A percentile compares a stretch with the other conserved stretches of the same genome.
Conservation (phyloP, 148 eudicot genomes). For the Bassia scoparia region DNA sequence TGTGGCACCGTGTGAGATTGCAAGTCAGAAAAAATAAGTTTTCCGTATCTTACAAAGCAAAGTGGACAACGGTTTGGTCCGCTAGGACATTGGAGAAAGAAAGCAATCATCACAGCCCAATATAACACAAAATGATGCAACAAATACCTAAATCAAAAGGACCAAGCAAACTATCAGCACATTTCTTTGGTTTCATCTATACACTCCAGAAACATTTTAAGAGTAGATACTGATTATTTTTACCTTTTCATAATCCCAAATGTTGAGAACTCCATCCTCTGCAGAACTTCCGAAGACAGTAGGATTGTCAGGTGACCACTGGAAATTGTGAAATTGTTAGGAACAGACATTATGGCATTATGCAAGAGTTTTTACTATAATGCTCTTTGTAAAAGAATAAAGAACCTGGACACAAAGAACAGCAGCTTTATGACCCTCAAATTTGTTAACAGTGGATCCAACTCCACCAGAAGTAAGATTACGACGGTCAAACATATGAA, state of each 20-base stretch:
- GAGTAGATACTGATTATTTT: background rate
- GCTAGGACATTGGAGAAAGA: background rate
- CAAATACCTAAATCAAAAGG: background rate
- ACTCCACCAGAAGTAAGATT: conserved; percentile 57
- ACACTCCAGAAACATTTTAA: background rate
- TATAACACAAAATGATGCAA: background rate
- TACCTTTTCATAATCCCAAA: conserved; percentile 90
- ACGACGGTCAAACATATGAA: conserved; percentile 82
- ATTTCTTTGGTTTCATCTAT: background rate
- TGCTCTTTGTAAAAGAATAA: background rate
- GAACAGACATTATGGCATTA: background rate
- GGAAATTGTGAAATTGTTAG: conserved; percentile 25
- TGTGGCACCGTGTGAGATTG: background rate
- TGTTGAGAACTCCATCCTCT: conserved; percentile 81
- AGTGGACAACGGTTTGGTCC: too few species aligned
- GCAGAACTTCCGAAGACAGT: conserved; percentile 94
- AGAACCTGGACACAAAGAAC: conserved; percentile 92
- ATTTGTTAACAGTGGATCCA: conserved; percentile 72
- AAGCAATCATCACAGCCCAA: too few species aligned
- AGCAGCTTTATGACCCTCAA: conserved; percentile 86
- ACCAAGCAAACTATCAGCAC: background rate
- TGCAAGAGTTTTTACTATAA: background rate
- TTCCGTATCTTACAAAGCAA: background rate
- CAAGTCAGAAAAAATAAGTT: background rate
- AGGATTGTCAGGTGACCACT: conserved; percentile 92